phyloP scores from a whole-genome alignment of 768 basidiomycete species.

The Thelephora ganbajun region DNA sequence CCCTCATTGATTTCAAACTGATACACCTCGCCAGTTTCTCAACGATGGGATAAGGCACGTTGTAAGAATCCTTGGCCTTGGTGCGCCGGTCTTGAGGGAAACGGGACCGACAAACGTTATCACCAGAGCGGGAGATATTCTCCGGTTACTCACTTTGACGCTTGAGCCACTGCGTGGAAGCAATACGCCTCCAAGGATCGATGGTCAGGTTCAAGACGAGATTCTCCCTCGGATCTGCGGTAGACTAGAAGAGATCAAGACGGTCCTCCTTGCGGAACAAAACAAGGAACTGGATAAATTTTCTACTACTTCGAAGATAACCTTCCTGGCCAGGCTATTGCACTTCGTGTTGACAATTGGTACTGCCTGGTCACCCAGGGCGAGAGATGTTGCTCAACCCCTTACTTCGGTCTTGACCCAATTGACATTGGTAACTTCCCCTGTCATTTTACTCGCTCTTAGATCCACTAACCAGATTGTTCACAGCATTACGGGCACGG shows the following conservation, averaged over 20 bases:
- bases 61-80: conserved; percentile 33
- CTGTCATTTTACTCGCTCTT: background rate
- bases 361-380: conserved; percentile 37
- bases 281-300: conserved; percentile 8
- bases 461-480: conserved; percentile 20
- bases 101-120: conserved; percentile 25
- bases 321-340: conserved; percentile 50
- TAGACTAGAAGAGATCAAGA: conserved; percentile 26
- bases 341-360: conserved; percentile 65
- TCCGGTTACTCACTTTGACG: conserved; percentile 56
- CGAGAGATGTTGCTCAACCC: conserved; percentile 30
- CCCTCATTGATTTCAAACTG: background rate
- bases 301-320: conserved; percentile 24
- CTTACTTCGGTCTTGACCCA: conserved; percentile 30
- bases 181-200: conserved; percentile 32
- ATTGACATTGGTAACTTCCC: conserved; percentile 10
- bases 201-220: conserved; percentile 39
- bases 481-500: conserved; percentile 33
- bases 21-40: conserved; percentile 37
- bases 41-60: conserved; percentile 62
- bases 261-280: conserved; percentile 20
- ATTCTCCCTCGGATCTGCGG: conserved; percentile 36
- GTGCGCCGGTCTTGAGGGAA: conserved; percentile 12
- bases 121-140: conserved; percentile 46
- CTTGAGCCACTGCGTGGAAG: conserved; percentile 47